These are phyloP conservation scores for Draba incana DNA, from an alignment of 345 rosid genomes.

Conservation along the genomic window DNA sequence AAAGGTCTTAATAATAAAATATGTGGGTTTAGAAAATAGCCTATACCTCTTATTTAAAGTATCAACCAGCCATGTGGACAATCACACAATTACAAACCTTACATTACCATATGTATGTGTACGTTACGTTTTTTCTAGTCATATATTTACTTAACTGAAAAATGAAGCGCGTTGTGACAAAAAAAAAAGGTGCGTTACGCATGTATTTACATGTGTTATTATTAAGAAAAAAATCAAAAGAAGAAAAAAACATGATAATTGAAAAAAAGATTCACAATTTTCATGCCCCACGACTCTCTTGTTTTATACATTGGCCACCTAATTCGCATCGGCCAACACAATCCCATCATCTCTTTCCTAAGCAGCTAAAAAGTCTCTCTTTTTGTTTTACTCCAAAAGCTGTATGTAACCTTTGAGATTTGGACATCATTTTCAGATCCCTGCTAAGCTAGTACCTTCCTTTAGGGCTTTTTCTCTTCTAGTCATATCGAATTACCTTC, in stretches of 20 bases:
- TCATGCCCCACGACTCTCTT: constrained; percentile 44
- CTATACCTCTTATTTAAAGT: neutral
- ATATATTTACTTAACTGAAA: too few species aligned
- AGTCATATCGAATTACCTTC: constrained; percentile 29
- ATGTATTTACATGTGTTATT: neutral
- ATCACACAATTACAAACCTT: neutral
- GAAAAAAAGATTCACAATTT: constrained; percentile 3
- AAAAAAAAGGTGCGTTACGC: neutral
- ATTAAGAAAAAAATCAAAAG: neutral
- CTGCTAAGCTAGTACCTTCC: constrained; percentile 36
- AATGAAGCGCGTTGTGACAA: too few species aligned
- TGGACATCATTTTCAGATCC: constrained; percentile 22
- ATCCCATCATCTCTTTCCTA: constrained; percentile 29
- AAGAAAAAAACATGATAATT: neutral
- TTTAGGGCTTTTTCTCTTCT: constrained; percentile 32
- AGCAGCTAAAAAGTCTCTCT: constrained; percentile 25
- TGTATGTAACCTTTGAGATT: constrained; percentile 25
- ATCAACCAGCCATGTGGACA: constrained; percentile 1
- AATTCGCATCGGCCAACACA: constrained; percentile 47
- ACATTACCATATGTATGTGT: too few species aligned
- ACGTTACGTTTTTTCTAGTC: too few species aligned
- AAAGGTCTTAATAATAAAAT: neutral
- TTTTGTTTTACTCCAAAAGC: constrained; percentile 31
- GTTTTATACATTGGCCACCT: constrained; percentile 50
- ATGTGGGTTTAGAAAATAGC: constrained; percentile 20